These are phyloP conservation scores for Jamesozyma jinghongensis DNA, from an alignment of 805 yeast species.

Conservation along the genomic window DNA sequence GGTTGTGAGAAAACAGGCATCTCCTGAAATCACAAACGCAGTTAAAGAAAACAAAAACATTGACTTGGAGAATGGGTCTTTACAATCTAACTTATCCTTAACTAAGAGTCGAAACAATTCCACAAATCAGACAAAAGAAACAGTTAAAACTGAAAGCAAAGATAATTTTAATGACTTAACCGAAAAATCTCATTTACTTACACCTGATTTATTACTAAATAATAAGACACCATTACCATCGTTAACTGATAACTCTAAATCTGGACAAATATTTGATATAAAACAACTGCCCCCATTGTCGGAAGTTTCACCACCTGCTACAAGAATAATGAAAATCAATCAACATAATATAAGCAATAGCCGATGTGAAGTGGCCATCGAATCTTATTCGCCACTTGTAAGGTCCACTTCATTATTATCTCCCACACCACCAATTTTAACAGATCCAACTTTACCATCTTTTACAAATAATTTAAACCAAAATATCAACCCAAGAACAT, in stretches of 20 bases:
- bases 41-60: constrained; percentile 44
- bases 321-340: neutral
- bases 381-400: constrained; percentile 1
- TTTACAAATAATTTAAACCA: neutral
- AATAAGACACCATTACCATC: too few relatives aligned
- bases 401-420: neutral
- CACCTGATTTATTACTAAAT: too few relatives aligned
- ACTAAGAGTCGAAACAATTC: neutral
- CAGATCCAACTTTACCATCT: neutral
- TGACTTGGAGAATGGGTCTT: constrained; percentile 11
- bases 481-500: neutral
- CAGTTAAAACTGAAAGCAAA: too few relatives aligned
- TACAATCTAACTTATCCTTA: neutral
- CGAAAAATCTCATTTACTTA: too few relatives aligned
- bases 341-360: constrained; percentile 3
- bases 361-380: neutral
- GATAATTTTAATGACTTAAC: too few relatives aligned
- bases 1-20: constrained; percentile 59
- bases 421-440: neutral
- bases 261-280: neutral
- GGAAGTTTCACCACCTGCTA: constrained; percentile 5
- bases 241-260: neutral
- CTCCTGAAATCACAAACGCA: constrained; percentile 44
- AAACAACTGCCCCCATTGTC: constrained; percentile 6
- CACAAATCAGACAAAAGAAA: too few relatives aligned